Base-by-base conservation (phyloP, 2,329 filamentous ascomycete species). In the Pyrenophora teres region DNA sequence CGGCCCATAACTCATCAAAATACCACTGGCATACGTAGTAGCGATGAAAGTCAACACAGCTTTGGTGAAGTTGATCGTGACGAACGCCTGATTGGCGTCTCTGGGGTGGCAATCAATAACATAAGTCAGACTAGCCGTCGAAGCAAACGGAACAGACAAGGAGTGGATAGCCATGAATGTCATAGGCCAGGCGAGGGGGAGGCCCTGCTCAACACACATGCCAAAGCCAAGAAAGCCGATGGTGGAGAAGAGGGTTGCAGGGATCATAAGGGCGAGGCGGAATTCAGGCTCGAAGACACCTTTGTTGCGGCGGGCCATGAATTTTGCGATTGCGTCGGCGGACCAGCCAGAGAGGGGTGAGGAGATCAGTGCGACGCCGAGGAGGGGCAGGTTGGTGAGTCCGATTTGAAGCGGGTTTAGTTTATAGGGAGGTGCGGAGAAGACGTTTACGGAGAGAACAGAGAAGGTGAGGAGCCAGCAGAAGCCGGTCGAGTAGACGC, bases 251-350 rank as follows among this genome's bases (percentile, higher is more conserved):
- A 70, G 59, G 2, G 64, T 61, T 2, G 69, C 69, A 6, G 70
- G 60, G 4, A 71, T 55, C 69, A 71, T 72, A 30, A 72, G 65
- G 2, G 59, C 59, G 13, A 72, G 67, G 35, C 92, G 86, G 72
- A 96, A 97, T 68, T 97, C 93, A 2, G 93, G 92, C 74, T 97
- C 93, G 69, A 95, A 97, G 50, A 92, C 80, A 39, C 92, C 92
- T 3, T 80, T 80, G 75, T 97, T 97, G 51, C 81, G 78, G 54
- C 81, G 82, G 10, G 91, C 92, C 80, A 97, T 81, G 47, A 78
- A 79, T 50, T 83, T 86, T 31, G 87, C 89, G 43, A 84, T 85
- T 68, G 81, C 85, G 71, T 97, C 92, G 21, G 89, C 83, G 32
- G 93, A 74, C 4, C 85, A 62, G 7, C 91, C 92, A 0, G 90